These are phyloP conservation scores for Alopecurus myosuroides DNA, from an alignment of 176 grass and related monocot genomes.

Conservation along the genomic window DNA sequence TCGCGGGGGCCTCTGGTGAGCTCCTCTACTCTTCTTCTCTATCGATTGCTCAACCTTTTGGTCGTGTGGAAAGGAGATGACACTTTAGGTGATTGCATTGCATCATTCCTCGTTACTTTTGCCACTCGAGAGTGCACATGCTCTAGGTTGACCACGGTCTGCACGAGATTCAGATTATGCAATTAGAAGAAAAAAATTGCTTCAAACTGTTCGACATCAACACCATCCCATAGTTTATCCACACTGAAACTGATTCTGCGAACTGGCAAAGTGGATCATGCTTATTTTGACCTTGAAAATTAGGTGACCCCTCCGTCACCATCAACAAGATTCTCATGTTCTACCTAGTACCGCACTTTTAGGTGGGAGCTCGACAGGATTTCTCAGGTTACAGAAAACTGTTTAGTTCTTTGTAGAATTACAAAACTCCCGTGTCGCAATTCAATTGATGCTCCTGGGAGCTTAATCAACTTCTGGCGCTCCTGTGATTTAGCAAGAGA, in stretches of 20 bases:
- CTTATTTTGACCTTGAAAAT: not conserved
- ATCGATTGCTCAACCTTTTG: not conserved
- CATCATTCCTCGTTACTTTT: conserved; percentile 9
- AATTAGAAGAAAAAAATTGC: not conserved
- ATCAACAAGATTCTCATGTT: not conserved
- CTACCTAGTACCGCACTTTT: not conserved
- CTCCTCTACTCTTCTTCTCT: not conserved
- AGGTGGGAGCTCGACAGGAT: not conserved
- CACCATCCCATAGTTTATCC: not conserved
- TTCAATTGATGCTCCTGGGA: not conserved
- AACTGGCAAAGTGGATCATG: not conserved
- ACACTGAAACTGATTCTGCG: not conserved
- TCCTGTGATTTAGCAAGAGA: not conserved
- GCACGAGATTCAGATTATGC: not conserved
- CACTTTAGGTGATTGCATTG: conserved; percentile 26
- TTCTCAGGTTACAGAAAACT: not conserved
- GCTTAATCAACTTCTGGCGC: not conserved
- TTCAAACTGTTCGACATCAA: not conserved
- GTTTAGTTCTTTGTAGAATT: not conserved
- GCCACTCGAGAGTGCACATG: not conserved
- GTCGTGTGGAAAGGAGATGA: not conserved
- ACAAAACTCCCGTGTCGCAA: not conserved
- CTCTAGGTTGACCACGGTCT: conserved; percentile 21
- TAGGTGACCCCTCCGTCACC: conserved; percentile 19
- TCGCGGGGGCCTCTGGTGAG: not conserved